Base-by-base conservation (phyloP, 352 stramenopile species). In the Globisporangium paroecandrum region DNA sequence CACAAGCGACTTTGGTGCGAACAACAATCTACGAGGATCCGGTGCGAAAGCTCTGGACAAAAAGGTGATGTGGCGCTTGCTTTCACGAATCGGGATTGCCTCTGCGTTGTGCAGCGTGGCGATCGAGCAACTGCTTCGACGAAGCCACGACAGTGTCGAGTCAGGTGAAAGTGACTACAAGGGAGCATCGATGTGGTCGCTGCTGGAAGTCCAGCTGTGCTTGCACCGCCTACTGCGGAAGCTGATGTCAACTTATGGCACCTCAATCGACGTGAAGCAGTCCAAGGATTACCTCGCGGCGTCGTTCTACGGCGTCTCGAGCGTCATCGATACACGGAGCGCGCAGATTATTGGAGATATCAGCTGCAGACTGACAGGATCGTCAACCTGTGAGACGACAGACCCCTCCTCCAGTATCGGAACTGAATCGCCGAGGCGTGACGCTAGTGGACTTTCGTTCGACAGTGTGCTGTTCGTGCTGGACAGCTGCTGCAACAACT, bases 191-290 rank as follows among this genome's bases (percentile, higher is more conserved):
- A 38, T 86, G 36, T 89, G 80, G 80, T 74, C 69, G 22, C 70
- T 89, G 41, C 73, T 89, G 54, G 80, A 89, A 70, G 68, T 85
- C 34, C 76, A 85, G 58, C 83, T 89, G n/a, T 78, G 70, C 51
- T 68, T 89, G 27, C 69, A 87, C 49, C 77, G 80, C 12, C 71
- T 89, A 69, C 29, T 83, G 20, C 76, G 77, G 13, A 86, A 81
- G 56, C 25, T 82, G 51, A 32, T 69, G 46, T 56, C 54, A 20
- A n/a, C 36, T 5, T 62, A 68, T 15, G 71, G 70, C 8, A 27
- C 36, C 15, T 61, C 78, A 29, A 75, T 77, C 58, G 70, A 68
- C 20, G 66, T 71, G 24, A 76, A 64, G 12, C 58, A 83, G 2
- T 77, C 78, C 13, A 83, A 85, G 55, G 70, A 75, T 29, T 75